These are phyloP conservation scores for Butyriboletus loyo DNA, from an alignment of 768 basidiomycete genomes.

Conservation along the genomic window DNA sequence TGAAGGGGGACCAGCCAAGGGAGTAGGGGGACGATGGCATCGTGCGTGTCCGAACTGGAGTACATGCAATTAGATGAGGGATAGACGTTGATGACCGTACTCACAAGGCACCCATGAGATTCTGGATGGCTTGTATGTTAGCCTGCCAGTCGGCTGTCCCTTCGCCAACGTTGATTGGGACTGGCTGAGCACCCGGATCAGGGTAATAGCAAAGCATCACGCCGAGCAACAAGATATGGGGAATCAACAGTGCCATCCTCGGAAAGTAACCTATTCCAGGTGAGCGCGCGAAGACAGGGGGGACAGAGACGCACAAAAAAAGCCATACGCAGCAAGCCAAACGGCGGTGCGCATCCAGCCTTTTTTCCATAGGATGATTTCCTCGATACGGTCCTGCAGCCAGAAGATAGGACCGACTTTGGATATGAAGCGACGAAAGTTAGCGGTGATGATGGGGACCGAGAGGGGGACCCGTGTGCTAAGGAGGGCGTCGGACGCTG, in stretches of 20 bases:
- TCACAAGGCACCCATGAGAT: conserved; percentile 82
- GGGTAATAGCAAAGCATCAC: conserved; percentile 70
- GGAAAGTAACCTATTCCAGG: conserved; percentile 66
- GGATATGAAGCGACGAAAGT: conserved; percentile 44
- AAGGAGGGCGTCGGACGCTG: conserved; percentile 33
- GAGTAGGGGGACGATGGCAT: conserved; percentile 47
- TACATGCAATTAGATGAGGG: conserved; percentile 19
- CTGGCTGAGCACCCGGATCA: conserved; percentile 29
- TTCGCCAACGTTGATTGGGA: conserved; percentile 45
- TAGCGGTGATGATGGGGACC: conserved; percentile 61
- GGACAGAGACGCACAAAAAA: conserved; percentile 60
- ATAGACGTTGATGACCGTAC: conserved; percentile 19
- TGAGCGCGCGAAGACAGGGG: neutral
- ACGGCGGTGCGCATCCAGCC: conserved; percentile 68
- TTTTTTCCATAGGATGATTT: conserved; percentile 39
- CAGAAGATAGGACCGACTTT: conserved; percentile 81
- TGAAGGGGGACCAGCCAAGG: conserved; percentile 44
- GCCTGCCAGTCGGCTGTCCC: conserved; percentile 79
- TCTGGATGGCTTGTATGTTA: conserved; percentile 87
- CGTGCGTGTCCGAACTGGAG: conserved; percentile 59
- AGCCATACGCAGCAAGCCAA: conserved; percentile 76
- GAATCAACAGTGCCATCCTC: conserved; percentile 64
- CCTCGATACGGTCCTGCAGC: conserved; percentile 86
- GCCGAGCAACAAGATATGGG: conserved; percentile 57
- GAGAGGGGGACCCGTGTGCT: conserved; percentile 69